Base-by-base conservation (phyloP, 331 rosid genomes). In the Pyracantha coccinea region DNA sequence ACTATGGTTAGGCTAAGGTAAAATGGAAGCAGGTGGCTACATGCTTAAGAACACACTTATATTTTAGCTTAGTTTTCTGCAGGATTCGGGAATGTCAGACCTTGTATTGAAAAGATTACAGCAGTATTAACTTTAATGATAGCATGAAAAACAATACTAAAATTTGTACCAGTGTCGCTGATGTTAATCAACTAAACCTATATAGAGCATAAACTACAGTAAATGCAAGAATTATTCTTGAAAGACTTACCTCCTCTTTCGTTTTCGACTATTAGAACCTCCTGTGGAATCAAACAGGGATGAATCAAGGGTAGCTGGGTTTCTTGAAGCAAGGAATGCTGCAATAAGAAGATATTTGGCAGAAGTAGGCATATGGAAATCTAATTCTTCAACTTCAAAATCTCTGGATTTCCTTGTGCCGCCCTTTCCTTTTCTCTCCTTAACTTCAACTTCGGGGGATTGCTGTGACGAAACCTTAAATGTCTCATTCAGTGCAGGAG, bases 261-360 rank as follows among this genome's bases (percentile, higher is more conserved):
- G 85, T 79, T 92, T 94, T 60, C 88, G 88, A 78, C 68, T 90
- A 83, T 85, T 84, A 72, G 88, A 83, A 47, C 93, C 97, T 73
- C 96, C 97, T 57, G 82, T 91, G 53, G 97, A 87, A 87, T 94
- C 95, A 73, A 94, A 91, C 73, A 94, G 85, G n/a, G 99, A 94
- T 60, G 94, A 97, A 78, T 94, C 99, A 71, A 94, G 96, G 19
- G 99, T 94, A 60, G 97, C 97, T 52, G 99, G 99, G 73, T 94
- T 94, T 92, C 97, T 77, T 77, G 99, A 94, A 79, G 97, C 97
- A 83, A 94, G 95, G 78, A 88, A 94, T 62, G 96, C 97, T 16
- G 99, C 90, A 77, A 94, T 83, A 80, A 92, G 92, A 74, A 94
- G 99, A 85, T 92, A 94, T 72, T 92, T 94, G 59, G 97, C 96